phyloP scores from a whole-genome alignment of 225 moss, liverwort and hornwort species.

The Bryoerythrophyllum caledonicum region DNA sequence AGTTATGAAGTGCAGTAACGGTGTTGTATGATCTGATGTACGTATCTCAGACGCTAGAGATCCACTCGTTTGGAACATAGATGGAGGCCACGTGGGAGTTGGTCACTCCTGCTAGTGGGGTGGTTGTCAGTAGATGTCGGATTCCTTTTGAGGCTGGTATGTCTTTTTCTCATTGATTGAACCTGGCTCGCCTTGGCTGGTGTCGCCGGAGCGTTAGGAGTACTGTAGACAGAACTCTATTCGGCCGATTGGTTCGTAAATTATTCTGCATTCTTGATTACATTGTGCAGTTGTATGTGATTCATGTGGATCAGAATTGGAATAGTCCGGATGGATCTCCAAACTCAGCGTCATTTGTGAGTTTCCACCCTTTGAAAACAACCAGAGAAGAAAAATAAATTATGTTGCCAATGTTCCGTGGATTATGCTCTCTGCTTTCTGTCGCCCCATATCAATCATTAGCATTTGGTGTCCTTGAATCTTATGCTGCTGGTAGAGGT shows the following conservation, averaged over 20 bases:
- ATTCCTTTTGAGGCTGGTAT: constrained; percentile 19
- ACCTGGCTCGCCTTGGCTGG: neutral
- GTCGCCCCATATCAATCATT: neutral
- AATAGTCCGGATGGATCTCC: neutral
- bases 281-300: constrained; percentile 18
- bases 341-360: neutral
- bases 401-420: too few relatives aligned
- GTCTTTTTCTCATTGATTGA: neutral
- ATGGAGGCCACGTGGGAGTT: neutral
- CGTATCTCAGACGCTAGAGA: neutral
- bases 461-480: neutral
- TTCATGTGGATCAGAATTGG: neutral
- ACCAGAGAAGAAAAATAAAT: too few relatives aligned
- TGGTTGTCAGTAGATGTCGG: neutral
- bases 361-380: too few relatives aligned
- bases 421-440: neutral
- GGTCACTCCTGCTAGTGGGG: neutral
- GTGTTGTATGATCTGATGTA: neutral
- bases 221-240: constrained; percentile 18
- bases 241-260: constrained; percentile 19
- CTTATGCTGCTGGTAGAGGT: neutral
- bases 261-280: constrained; percentile 23
- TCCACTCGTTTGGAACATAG: neutral
- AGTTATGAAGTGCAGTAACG: neutral
- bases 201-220: neutral